Conservation (phyloP, 306 rosid genomes). For the Neltuma alba region DNA sequence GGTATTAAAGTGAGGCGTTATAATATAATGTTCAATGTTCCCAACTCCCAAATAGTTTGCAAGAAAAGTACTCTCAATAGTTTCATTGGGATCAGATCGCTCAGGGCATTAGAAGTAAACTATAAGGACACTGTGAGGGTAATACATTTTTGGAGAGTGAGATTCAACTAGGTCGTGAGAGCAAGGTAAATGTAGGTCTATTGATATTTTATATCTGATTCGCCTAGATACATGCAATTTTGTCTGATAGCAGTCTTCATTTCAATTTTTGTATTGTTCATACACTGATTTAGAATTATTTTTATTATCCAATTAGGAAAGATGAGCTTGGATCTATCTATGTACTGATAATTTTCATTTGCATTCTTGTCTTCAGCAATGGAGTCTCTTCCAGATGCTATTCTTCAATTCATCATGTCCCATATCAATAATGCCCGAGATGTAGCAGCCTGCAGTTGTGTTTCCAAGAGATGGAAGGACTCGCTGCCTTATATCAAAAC, state of each 20-base stretch:
- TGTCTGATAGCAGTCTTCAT: background rate
- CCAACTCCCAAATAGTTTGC: background rate
- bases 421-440: slow-evolving; percentile 69
- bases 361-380: slow-evolving; percentile 47
- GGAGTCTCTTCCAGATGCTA: slow-evolving; percentile 86
- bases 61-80: background rate
- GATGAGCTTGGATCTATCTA: background rate
- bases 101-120: background rate
- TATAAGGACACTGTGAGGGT: background rate
- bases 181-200: background rate
- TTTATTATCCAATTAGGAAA: slow-evolving; percentile 4
- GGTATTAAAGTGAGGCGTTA: background rate
- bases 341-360: slow-evolving; percentile 31
- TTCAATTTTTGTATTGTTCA: background rate
- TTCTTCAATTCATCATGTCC: slow-evolving; percentile 77
- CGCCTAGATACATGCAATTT: background rate
- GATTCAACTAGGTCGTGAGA: slow-evolving; percentile 10
- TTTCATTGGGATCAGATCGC: background rate
- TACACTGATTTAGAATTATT: background rate
- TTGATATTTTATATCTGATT: background rate
- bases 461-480: slow-evolving; percentile 87
- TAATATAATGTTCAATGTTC: background rate
- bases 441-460: slow-evolving; percentile 82
- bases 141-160: background rate
- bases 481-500: slow-evolving; percentile 58